Evolutionary conservation across 371 early-diverging fungal genomes (phyloP).

Genomic region (Globomyces sp.): DNA sequence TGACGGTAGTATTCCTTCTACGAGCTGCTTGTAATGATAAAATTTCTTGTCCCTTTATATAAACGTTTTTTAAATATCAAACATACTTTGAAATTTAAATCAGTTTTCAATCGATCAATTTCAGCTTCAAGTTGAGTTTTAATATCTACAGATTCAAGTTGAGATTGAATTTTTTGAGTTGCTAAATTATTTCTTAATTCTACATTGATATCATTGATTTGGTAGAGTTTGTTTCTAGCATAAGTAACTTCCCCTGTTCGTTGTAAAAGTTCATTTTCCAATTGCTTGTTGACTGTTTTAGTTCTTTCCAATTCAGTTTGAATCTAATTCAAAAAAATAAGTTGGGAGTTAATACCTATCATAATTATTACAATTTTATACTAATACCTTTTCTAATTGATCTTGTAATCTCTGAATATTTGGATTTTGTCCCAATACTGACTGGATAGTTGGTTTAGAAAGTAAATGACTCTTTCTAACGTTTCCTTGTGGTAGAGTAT

Average conservation of each 20-base stretch:
- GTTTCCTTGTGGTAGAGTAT: no score
- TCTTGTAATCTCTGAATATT: not conserved
- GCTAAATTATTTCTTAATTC: not conserved
- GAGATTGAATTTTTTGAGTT: not conserved
- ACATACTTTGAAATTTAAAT: not conserved
- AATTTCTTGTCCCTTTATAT: no score
- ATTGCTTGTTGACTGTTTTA: not conserved
- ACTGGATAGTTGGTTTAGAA: no score
- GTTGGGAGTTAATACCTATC: not conserved
- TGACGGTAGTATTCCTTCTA: no score
- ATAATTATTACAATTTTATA: not conserved
- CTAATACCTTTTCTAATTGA: not conserved
- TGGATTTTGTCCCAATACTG: not conserved
- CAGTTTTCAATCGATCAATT: constrained; percentile 2
- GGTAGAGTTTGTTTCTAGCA: constrained; percentile 4
- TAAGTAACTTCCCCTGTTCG: constrained; percentile 5
- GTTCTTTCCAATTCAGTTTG: not conserved
- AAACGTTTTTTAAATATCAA: no score
- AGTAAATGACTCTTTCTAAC: no score
- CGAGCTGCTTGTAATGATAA: no score
- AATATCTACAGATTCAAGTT: not conserved
- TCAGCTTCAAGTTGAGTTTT: not conserved
- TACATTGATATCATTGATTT: not conserved
- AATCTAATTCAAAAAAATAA: not conserved
- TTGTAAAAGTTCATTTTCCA: constrained; percentile 1